phyloP scores from a whole-genome alignment of 176 grass and related monocot species.

The Juncus effusus region DNA sequence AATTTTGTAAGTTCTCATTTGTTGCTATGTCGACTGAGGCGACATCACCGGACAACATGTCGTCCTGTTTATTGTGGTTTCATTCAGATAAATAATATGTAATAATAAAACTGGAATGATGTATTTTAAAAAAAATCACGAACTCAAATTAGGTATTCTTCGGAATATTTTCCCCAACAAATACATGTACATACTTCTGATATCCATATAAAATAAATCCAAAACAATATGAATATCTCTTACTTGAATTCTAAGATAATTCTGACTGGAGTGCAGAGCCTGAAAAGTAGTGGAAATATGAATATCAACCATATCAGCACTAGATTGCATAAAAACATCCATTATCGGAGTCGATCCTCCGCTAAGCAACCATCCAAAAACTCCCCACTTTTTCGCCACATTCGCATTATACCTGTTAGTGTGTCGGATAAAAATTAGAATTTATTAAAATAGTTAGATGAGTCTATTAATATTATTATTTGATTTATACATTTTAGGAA shows the following conservation, averaged over 20 bases:
- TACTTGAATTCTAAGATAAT: constrained; percentile 91
- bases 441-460: neutral
- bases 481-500: no score
- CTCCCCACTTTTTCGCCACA: constrained; percentile 60
- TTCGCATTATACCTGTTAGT: constrained; percentile 36
- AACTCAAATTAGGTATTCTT: constrained; percentile 6
- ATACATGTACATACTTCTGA: neutral
- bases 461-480: neutral
- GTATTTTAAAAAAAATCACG: neutral
- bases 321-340: constrained; percentile 77
- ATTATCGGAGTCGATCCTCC: constrained; percentile 72
- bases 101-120: neutral
- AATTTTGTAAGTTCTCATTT: constrained; percentile 64
- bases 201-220: neutral
- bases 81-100: constrained; percentile 21
- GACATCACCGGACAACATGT: constrained; percentile 47
- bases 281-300: constrained; percentile 70
- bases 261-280: constrained; percentile 59
- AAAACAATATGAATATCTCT: constrained; percentile 5
- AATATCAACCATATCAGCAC: constrained; percentile 85
- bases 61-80: constrained; percentile 49
- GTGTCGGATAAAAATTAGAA: neutral
- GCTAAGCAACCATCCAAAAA: constrained; percentile 59
- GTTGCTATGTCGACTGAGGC: constrained; percentile 62
- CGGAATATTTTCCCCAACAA: neutral